Percentiles rank a stretch among this genome's conserved stretches.
These are phyloP conservation scores for Leishmania tropica DNA, from an alignment of 208 protist species.

Conservation along the genomic window DNA sequence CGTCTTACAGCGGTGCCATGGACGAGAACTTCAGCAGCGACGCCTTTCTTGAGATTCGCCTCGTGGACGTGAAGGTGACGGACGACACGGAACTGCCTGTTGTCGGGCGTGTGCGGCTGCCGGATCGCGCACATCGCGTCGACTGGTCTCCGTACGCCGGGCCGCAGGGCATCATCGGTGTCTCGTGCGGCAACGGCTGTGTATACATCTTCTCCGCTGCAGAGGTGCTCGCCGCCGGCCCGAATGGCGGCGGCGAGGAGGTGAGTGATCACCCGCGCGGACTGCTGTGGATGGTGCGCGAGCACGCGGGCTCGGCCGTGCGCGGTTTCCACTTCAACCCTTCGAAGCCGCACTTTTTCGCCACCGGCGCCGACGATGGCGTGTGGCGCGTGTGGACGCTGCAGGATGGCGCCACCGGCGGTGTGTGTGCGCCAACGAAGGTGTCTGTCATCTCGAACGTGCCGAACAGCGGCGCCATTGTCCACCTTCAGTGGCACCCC, in stretches of 20 bases:
- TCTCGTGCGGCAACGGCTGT: conserved; percentile 60
- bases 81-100: conserved; percentile 75
- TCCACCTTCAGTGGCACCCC: conserved; percentile 81
- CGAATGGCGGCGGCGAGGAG: conserved; percentile 30
- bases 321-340: conserved; percentile 95
- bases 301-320: conserved; percentile 82
- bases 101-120: conserved; percentile 55
- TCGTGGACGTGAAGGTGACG: conserved; percentile 71
- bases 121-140: conserved; percentile 62
- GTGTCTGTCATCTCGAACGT: conserved; percentile 77
- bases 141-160: conserved; percentile 73
- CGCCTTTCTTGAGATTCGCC: conserved; percentile 62
- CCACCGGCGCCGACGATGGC: conserved; percentile 67
- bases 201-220: conserved; percentile 74
- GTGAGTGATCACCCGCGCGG: conserved; percentile 32
- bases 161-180: conserved; percentile 69
- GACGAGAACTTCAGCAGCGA: conserved; percentile 81
- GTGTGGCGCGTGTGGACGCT: conserved; percentile 93
- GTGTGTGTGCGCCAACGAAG: conserved; percentile 28
- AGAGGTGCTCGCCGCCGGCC: conserved; percentile 42
- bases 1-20: conserved; percentile 66
- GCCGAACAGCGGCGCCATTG: conserved; percentile 44
- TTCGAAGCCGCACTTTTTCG: conserved; percentile 86
- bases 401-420: conserved; percentile 68
- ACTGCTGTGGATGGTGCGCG: conserved; percentile 78